Percentiles rank a stretch among this genome's conserved stretches.
phyloP scores from a whole-genome alignment of 345 rosid species.

The Eucalyptus erythrocorys region DNA sequence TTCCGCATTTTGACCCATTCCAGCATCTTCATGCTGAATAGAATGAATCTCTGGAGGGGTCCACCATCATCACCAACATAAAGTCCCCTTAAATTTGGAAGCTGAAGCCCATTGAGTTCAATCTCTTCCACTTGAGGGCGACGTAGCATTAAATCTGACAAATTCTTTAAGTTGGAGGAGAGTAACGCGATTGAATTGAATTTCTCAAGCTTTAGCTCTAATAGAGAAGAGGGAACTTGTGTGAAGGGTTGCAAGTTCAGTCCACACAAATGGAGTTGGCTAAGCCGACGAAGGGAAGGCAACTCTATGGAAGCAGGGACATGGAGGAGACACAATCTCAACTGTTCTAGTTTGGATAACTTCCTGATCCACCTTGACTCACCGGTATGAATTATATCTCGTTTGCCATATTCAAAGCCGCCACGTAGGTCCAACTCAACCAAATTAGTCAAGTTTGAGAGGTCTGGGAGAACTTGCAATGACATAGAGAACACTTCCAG shows the following conservation, averaged over 20 bases:
- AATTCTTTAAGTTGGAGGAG: neutral
- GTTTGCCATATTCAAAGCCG: neutral
- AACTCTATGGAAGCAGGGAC: neutral
- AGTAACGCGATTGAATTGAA: neutral
- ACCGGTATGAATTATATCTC: too few species aligned
- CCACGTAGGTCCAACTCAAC: neutral
- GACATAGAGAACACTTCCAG: neutral
- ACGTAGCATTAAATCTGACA: neutral
- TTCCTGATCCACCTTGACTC: too few species aligned
- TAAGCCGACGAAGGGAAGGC: neutral
- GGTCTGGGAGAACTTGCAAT: neutral
- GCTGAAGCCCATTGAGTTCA: neutral
- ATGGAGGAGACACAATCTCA: neutral
- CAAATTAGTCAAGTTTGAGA: neutral
- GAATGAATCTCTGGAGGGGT: neutral
- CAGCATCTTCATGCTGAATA: neutral
- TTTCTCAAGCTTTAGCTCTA: too few species aligned
- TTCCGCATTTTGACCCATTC: accelerated
- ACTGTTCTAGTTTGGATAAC: too few species aligned
- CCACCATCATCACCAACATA: too few species aligned
- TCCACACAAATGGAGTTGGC: too few species aligned
- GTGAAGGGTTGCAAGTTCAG: too few species aligned
- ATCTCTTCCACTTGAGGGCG: neutral
- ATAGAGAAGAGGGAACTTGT: too few species aligned
- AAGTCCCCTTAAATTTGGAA: neutral